Percentiles rank a stretch among this genome's conserved stretches.
phyloP scores from a whole-genome alignment of 495 filamentous ascomycete genomes.

The Neurospora pannonica region DNA sequence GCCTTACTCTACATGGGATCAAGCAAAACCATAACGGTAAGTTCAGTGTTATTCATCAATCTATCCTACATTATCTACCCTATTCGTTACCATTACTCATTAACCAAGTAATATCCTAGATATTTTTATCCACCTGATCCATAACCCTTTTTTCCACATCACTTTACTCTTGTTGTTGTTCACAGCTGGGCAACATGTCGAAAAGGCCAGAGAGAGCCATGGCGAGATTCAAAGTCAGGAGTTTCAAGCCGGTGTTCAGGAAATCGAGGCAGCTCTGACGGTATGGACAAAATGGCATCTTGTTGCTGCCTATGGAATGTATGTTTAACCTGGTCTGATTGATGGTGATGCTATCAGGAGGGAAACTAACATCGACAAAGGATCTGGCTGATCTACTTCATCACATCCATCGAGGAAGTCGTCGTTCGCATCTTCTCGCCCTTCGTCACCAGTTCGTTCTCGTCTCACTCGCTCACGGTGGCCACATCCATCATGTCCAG shows the following conservation, averaged over 20 bases:
- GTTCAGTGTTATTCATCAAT: background rate
- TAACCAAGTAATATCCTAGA: background rate
- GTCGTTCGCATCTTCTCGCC: slow-evolving; percentile 31
- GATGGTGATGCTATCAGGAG: background rate
- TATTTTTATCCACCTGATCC: accelerated
- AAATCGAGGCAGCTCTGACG: slow-evolving; percentile 6
- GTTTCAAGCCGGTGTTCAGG: slow-evolving; percentile 5
- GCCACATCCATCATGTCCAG: slow-evolving; percentile 39
- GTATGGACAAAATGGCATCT: slow-evolving; percentile 9
- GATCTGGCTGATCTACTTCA: slow-evolving; percentile 43
- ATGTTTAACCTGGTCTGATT: background rate
- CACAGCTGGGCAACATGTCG: background rate
- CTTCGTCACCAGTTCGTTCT: slow-evolving; percentile 39
- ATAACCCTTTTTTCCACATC: background rate
- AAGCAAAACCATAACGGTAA: background rate
- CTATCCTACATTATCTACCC: background rate
- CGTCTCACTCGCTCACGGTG: slow-evolving; percentile 36
- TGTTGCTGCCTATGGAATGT: slow-evolving; percentile 8
- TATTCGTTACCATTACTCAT: background rate
- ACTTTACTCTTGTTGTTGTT: background rate
- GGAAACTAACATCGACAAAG: slow-evolving; percentile 10
- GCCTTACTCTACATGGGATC: background rate
- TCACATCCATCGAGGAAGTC: slow-evolving; percentile 35
- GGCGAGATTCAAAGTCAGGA: no score
- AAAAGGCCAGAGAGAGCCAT: no score